Base-by-base conservation (phyloP, 768 basidiomycete species). In the Tulasnella sp. region DNA sequence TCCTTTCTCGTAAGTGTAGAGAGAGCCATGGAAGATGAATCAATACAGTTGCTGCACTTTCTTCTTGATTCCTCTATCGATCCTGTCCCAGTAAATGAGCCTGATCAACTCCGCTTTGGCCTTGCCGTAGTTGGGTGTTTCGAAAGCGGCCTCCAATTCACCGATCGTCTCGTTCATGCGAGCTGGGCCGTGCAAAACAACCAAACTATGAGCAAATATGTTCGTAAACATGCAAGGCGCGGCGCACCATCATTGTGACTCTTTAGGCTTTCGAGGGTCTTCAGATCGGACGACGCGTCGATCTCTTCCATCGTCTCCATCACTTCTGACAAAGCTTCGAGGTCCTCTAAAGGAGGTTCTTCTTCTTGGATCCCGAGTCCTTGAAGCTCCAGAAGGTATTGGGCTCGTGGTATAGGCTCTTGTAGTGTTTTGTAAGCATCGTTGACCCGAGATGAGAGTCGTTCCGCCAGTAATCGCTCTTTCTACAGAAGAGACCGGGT, bases 371-470 rank as follows among this genome's bases (percentile, higher is more conserved):
- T 81, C 5, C 83, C 82, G 36, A 85, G 67, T 11, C 89, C 86
- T 76, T 92, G 85, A 52, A 82, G 83, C 52, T 84, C 81, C 16
- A 96, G 83, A 76, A 97, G 87, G 77, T 97, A 96, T 78, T 92
- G 89, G 35, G 89, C 89, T 47, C 95, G 87, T 34, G 84, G 81
- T 39, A 94, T 80, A 2, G 94, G 94, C 75, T 86, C 83, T n/a
- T 83, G 77, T 44, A 98, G 85, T 19, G 86, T 86, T 75, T 86
- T 87, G 78, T 95, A 94, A 1, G 94, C 95, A 78, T 86, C 86
- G 77, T 97, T 97, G 8, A 96, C 83, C 62, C 85, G 83, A 41
- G 91, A 86, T 26, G 94, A 95, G 73, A 91, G 81, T 14, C 82
- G 80, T 63, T 86, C 86, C 0, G 92, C 91, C 22, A 88, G 78